phyloP scores from a whole-genome alignment of 345 rosid genomes.

The Corymbia maculata region DNA sequence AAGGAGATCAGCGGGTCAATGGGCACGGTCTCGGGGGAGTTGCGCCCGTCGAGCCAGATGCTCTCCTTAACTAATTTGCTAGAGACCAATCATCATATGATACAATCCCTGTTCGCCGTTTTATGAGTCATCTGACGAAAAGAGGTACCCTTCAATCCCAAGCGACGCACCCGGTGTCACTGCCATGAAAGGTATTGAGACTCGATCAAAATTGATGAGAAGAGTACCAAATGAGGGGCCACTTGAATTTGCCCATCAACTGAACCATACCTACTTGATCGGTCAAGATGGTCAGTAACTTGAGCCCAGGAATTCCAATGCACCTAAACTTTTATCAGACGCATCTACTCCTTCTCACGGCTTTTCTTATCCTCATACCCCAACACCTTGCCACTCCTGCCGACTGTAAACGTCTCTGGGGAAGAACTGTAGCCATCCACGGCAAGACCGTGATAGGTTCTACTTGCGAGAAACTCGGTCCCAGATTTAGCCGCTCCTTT shows the following conservation, averaged over 20 bases:
- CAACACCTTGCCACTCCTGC: constrained; percentile 73
- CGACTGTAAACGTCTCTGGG: constrained; percentile 48
- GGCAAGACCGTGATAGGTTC: constrained; percentile 78
- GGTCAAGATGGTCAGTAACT: neutral
- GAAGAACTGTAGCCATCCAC: constrained; percentile 24
- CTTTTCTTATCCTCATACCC: constrained; percentile 41
- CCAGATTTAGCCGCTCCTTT: constrained; percentile 70
- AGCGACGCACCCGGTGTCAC: neutral
- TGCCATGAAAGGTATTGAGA: neutral
- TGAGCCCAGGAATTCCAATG: neutral
- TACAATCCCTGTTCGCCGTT: neutral
- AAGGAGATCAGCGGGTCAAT: no score
- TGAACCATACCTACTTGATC: neutral
- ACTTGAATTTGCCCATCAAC: neutral
- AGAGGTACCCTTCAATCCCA: neutral
- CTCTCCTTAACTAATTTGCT: neutral
- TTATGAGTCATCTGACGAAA: neutral
- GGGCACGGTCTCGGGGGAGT: no score
- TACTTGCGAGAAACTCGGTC: constrained; percentile 53
- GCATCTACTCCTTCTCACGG: neutral
- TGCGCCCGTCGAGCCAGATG: no score
- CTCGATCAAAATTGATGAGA: neutral
- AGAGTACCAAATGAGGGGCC: neutral
- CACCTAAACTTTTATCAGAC: neutral
- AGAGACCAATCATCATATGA: neutral